These are phyloP conservation scores for Gaeumannomyces tritici DNA, from an alignment of 2,329 filamentous ascomycete species.

Conservation along the genomic window DNA sequence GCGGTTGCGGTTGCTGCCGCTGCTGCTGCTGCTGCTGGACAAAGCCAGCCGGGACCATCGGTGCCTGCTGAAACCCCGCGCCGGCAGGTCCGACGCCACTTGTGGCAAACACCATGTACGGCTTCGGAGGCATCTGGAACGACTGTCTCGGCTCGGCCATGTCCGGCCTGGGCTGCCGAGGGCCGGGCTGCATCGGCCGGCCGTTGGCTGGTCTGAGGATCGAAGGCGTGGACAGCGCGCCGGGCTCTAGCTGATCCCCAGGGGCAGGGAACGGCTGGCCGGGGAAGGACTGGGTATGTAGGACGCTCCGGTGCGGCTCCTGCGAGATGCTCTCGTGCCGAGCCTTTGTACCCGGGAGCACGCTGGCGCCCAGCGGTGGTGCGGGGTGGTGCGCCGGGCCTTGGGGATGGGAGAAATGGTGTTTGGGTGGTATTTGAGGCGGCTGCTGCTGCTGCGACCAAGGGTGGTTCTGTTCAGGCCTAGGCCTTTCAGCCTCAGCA, in stretches of 20 bases:
- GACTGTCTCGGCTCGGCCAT: neutral
- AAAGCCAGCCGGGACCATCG: neutral
- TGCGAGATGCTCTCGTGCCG: slow-evolving; percentile 6
- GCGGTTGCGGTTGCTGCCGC: neutral
- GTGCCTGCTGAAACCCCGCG: neutral
- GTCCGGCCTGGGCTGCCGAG: neutral
- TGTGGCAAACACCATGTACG: slow-evolving; percentile 4
- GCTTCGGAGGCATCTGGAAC: slow-evolving; percentile 5
- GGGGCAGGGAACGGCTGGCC: neutral
- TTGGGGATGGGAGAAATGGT: slow-evolving; percentile 1
- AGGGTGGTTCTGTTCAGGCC: slow-evolving; percentile 7
- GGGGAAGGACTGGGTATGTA: neutral
- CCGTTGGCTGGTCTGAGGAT: slow-evolving; percentile 19
- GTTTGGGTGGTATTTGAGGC: slow-evolving; percentile 12
- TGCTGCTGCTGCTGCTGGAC: neutral
- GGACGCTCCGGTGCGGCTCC: neutral
- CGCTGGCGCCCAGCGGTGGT: neutral
- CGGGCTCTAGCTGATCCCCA: neutral
- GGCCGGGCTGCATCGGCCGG: slow-evolving; percentile 1
- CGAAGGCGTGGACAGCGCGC: slow-evolving; percentile 15
- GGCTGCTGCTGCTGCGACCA: slow-evolving; percentile 5
- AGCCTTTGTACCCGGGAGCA: neutral
- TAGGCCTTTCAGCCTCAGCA: slow-evolving; percentile 12
- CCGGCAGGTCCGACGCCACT: neutral
- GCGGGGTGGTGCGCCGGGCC: neutral